phyloP scores from a whole-genome alignment of 805 yeast genomes.

The Candida coleopterorum region DNA sequence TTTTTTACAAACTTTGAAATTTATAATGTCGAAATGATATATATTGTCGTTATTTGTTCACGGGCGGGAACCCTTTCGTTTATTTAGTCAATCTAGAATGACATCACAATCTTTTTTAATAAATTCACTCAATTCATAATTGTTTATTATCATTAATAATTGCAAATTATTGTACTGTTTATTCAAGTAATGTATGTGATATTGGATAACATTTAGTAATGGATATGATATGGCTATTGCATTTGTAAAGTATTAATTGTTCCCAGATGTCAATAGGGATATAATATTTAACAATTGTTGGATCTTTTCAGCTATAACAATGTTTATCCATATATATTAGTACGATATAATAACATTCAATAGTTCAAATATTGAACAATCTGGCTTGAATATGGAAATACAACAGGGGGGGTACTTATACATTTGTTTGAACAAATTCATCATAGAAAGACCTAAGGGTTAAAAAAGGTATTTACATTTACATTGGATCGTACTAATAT shows the following conservation, averaged over 20 bases:
- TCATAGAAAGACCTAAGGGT: no score
- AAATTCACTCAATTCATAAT: constrained; percentile 57
- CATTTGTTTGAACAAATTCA: no score
- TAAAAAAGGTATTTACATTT: no score
- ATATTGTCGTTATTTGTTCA: constrained; percentile 47
- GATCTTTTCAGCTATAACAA: constrained; percentile 57
- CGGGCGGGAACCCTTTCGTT: constrained; percentile 60
- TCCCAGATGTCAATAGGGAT: no score
- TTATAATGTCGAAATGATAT: constrained; percentile 23
- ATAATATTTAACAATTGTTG: no score
- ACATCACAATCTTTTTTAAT: no score
- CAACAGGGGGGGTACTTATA: constrained; percentile 36
- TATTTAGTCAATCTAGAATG: no score
- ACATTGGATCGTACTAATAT: no score
- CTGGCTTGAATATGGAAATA: constrained; percentile 27
- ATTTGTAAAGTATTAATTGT: no score
- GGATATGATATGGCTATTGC: constrained; percentile 56
- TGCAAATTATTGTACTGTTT: constrained; percentile 49
- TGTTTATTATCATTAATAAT: no score
- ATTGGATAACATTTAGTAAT: constrained; percentile 49
- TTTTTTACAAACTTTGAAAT: no score
- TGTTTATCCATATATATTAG: constrained; percentile 55
- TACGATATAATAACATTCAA: constrained; percentile 46
- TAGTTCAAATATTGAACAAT: constrained; percentile 56
- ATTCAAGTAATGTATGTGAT: constrained; percentile 54